Conservation (phyloP, 192 early-diverging fungal genomes). For the Pecoramyces ruminantium region DNA sequence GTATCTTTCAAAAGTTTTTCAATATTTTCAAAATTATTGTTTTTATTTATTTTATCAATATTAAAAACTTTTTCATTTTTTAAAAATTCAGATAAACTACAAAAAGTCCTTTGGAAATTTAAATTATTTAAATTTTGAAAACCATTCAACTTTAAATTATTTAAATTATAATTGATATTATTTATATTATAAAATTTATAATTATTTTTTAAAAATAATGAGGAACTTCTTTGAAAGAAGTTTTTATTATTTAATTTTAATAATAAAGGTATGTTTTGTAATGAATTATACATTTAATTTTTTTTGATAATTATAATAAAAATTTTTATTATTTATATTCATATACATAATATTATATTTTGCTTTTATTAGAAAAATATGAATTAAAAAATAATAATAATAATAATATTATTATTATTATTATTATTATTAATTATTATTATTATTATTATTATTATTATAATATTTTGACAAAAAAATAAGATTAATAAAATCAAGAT, state of each 20-base stretch:
- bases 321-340: too few relatives aligned
- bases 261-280: neutral
- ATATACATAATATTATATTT: too few relatives aligned
- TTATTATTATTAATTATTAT: too few relatives aligned
- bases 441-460: too few relatives aligned
- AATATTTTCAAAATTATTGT: neutral
- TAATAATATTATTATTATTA: too few relatives aligned
- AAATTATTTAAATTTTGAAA: neutral
- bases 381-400: too few relatives aligned
- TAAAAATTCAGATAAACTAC: neutral
- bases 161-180: too few relatives aligned
- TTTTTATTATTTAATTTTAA: neutral
- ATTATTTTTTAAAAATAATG: neutral
- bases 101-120: neutral
- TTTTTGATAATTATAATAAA: too few relatives aligned
- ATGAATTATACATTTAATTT: neutral
- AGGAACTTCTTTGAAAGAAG: neutral
- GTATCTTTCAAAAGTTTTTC: neutral
- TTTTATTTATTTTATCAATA: neutral
- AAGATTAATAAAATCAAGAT: too few relatives aligned
- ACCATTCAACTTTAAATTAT: too few relatives aligned
- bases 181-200: neutral
- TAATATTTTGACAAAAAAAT: too few relatives aligned
- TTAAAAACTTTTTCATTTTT: neutral
- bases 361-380: too few relatives aligned